These are phyloP conservation scores for Pythium sp. DNA, from an alignment of 352 stramenopile genomes.

Conservation along the genomic window DNA sequence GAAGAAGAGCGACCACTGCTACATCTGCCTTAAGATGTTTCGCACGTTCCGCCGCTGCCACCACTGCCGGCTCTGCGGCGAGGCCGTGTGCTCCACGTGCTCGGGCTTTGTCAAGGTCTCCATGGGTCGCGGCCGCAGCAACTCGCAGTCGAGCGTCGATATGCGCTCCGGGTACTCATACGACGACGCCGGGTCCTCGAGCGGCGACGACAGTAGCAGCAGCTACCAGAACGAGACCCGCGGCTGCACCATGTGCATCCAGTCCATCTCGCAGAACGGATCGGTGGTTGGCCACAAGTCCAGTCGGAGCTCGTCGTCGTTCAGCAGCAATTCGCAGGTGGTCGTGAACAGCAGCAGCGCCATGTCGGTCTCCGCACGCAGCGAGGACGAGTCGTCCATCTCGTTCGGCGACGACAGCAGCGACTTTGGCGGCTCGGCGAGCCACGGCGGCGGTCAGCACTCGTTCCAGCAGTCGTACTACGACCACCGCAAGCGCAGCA, in stretches of 20 bases:
- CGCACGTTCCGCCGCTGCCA: slow-evolving; percentile 61
- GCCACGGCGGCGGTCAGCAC: slow-evolving; percentile 14
- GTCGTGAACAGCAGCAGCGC: slow-evolving; percentile 11
- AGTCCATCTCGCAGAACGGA: slow-evolving; percentile 7
- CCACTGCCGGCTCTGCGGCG: slow-evolving; percentile 70
- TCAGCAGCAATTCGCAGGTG: slow-evolving; percentile 12
- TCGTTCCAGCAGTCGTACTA: slow-evolving; percentile 25
- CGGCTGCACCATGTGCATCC: slow-evolving; percentile 25
- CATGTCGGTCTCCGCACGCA: slow-evolving; percentile 12
- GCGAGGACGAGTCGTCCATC: slow-evolving; percentile 19
- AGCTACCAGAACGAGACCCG: slow-evolving; percentile 30
- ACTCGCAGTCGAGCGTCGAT: slow-evolving; percentile 19
- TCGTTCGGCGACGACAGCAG: slow-evolving; percentile 20
- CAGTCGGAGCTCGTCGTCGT: slow-evolving; percentile 15
- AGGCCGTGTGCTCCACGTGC: slow-evolving; percentile 62
- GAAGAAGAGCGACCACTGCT: slow-evolving; percentile 63
- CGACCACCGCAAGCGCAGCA: slow-evolving; percentile 20
- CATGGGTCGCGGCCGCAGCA: slow-evolving; percentile 9
- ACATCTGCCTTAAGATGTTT: slow-evolving; percentile 60
- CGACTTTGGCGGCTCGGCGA: slow-evolving; percentile 19
- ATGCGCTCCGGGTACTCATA: slow-evolving; percentile 16
- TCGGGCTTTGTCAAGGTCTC: slow-evolving; percentile 43
- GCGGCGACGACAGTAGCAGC: slow-evolving; percentile 19
- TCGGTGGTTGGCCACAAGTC: slow-evolving; percentile 10
- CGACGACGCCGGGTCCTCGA: background rate